These are phyloP conservation scores for Pyracantha coccinea DNA, from an alignment of 331 rosid species.

Conservation along the genomic window DNA sequence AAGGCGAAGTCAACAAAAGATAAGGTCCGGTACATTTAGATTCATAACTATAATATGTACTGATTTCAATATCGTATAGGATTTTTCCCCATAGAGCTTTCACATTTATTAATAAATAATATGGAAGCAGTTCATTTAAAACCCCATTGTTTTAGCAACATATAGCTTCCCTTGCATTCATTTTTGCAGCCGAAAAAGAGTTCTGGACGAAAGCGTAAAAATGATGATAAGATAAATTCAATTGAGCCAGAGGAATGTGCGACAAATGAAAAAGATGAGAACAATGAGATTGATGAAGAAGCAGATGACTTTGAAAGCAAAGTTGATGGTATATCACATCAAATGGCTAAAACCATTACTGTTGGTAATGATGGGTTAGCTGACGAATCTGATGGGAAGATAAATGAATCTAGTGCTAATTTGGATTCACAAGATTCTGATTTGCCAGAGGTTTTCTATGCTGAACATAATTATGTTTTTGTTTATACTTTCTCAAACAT, in stretches of 20 bases:
- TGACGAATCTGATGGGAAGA: conserved; percentile 27
- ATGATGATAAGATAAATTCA: conserved; percentile 32
- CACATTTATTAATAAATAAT: not conserved
- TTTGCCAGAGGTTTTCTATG: conserved; percentile 65
- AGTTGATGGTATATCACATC: conserved; percentile 52
- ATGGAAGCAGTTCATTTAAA: conserved; percentile 9
- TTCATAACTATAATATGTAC: not conserved
- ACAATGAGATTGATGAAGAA: conserved; percentile 38
- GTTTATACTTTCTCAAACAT: conserved; percentile 14
- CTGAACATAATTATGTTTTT: conserved; percentile 11
- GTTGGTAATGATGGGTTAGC: conserved; percentile 35
- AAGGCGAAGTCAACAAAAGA: conserved; percentile 82
- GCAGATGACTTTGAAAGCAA: conserved; percentile 31
- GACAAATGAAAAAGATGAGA: conserved; percentile 41
- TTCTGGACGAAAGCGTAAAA: conserved; percentile 37
- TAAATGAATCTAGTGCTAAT: conserved; percentile 32
- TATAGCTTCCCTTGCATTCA: conserved; percentile 10
- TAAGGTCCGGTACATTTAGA: conserved; percentile 37
- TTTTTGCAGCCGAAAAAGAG: conserved; percentile 51
- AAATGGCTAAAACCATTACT: conserved; percentile 43
- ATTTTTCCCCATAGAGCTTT: not conserved
- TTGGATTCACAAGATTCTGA: conserved; percentile 35
- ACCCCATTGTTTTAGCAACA: conserved; percentile 11
- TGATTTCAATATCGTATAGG: not conserved
- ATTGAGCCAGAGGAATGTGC: conserved; percentile 29